Percentiles rank a stretch among this genome's conserved stretches.
These are phyloP conservation scores for Mucor velutinosus DNA, from an alignment of 371 early-diverging fungal species.

Conservation along the genomic window DNA sequence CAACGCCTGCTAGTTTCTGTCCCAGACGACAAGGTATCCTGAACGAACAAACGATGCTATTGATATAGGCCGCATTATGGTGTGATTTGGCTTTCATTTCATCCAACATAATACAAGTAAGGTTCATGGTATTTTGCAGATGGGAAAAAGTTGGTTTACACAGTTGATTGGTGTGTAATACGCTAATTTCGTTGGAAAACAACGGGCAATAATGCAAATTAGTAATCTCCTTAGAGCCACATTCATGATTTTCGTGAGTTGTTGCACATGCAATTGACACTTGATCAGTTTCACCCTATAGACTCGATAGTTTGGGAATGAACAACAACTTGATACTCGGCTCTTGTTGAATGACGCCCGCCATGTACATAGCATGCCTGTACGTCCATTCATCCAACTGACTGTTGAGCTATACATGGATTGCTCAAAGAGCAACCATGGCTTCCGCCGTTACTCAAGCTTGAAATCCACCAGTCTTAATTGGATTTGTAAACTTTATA, in stretches of 20 bases:
- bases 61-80: background rate
- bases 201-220: constrained; percentile 3
- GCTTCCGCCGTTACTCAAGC: background rate
- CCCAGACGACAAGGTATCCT: too few relatives aligned
- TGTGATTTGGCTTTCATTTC: background rate
- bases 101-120: background rate
- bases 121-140: background rate
- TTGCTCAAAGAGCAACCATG: background rate
- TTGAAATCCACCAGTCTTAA: background rate
- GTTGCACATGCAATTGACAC: background rate
- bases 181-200: background rate
- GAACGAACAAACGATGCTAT: too few relatives aligned
- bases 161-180: background rate
- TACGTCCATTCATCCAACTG: background rate
- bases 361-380: too few relatives aligned
- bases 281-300: background rate
- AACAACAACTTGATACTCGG: too few relatives aligned
- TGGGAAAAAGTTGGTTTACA: background rate
- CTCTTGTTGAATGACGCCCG: too few relatives aligned
- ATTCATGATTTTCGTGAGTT: background rate
- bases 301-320: too few relatives aligned
- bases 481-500: background rate
- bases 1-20: too few relatives aligned
- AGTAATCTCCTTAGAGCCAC: background rate
- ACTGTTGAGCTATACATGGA: background rate